phyloP scores from a whole-genome alignment of 2,329 filamentous ascomycete genomes.

The Erysiphe pulchra region DNA sequence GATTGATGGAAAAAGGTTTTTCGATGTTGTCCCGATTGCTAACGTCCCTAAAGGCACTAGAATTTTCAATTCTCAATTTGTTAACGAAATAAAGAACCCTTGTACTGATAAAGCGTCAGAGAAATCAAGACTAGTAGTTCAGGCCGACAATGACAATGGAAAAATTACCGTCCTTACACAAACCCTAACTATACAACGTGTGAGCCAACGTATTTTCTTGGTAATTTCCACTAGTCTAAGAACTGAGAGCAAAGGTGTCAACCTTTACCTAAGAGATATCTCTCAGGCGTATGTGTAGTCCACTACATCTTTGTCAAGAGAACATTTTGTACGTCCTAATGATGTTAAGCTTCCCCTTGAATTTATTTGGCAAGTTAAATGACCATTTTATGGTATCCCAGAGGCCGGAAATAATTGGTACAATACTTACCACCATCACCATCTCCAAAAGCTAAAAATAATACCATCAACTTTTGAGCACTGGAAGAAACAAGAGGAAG shows the following conservation, averaged over 20 bases:
- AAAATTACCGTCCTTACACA: slow-evolving; percentile 2
- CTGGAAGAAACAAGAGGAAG: too few relatives aligned
- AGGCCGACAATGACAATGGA: slow-evolving; percentile 2
- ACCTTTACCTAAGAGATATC: slow-evolving; percentile 1
- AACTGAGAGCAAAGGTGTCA: not conserved
- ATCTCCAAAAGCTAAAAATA: slow-evolving; percentile 1
- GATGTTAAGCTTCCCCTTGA: not conserved
- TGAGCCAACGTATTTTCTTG: slow-evolving; percentile 1
- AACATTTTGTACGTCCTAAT: not conserved
- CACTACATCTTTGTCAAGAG: not conserved
- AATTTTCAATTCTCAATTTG: not conserved
- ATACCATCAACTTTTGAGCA: slow-evolving; percentile 1
- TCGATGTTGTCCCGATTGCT: not conserved
- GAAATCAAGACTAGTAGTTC: slow-evolving; percentile 1
- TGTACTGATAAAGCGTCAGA: not conserved
- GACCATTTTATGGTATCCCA: slow-evolving; percentile 1
- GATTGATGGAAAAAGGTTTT: slow-evolving; percentile 1
- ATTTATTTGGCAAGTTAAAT: not conserved
- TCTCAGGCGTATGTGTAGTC: not conserved
- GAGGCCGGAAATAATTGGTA: slow-evolving; percentile 1
- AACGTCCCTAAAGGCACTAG: not conserved
- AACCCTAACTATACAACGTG: slow-evolving; percentile 2
- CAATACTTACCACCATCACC: slow-evolving; percentile 1
- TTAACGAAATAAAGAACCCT: not conserved
- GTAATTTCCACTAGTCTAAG: not conserved